Evolutionary conservation across 768 basidiomycete genomes (phyloP), one percentile per base, ranked within the genome.

Genomic region (Auricularia sp.): DNA sequence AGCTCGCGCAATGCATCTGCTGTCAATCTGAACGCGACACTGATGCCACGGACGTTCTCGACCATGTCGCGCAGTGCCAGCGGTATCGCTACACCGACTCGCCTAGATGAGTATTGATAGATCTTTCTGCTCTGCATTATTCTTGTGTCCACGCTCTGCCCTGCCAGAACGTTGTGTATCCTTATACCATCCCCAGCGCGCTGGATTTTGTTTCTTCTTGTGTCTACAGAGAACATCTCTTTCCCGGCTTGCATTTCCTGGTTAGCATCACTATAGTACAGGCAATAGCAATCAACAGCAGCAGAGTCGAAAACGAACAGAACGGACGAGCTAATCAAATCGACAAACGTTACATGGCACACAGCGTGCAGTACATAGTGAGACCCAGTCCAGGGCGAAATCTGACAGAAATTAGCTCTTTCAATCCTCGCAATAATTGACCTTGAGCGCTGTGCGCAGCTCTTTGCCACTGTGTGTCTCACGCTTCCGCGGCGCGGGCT

Each of bases 381-480:
- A 42, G 29, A 42, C 2, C 39, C 39, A 42, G 47, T 51, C 47
- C 47, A 51, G 3, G 21, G 6, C 7, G 5, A 8, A 51, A 16
- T 6, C 7, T 18, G 21, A 1, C 7, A 5, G 47, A 14, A 42
- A 42, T 2, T 8, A 8, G 39, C 39, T 7, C 3, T 8, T 13
- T 51, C 47, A 51, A 16, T 51, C 47, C 47, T 51, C 18, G 47
- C 21, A 18, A 6, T 16, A 51, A 1, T 18, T 51, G 18, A 18
- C 47, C 18, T 56, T 39, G 51, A 14, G 16, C 13, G 21, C 88
- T 16, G 90, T 88, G 68, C 78, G 85, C 68, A 90, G 88, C 67
- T 78, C 80, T 7, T 89, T 88, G 3, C 82, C 85, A 73, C 80
- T 85, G 72, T 89, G 82, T 71, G 71, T 89, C 47, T 78, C 83